Evolutionary conservation across 164 flowering plant genomes (phyloP), one percentile per base, ranked within the genome.

Genomic region (Euptelea pleiosperma): DNA sequence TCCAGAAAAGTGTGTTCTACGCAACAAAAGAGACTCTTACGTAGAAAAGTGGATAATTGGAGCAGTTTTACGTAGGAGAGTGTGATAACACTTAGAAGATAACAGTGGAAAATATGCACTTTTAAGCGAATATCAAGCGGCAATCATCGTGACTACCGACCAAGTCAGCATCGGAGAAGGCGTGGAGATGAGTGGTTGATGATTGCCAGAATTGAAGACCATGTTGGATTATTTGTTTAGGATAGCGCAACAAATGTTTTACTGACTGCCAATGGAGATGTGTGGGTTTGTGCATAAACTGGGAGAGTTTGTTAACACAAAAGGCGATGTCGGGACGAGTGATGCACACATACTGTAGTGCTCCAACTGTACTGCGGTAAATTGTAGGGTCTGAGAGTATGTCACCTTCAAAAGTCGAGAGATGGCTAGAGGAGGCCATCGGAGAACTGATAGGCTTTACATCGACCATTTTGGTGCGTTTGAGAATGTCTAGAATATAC

Each of bases 281-380:
- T 4, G 41, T 33, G 0, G 59, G 46, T 4, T n/a, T 11, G 25
- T 37, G 59, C 59, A 55, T 37, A n/a, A 37, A 55, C 14, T 55
- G 59, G 14, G 46, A 22, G 1, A 37, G 31, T 6, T 2, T n/a
- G 26, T 36, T 37, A 3, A 37, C 31, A 0, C 31, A 14, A 37
- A 21, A 37, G 0, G 46, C 0, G 0, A 40, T 9, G 18, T 55
- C 59, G 0, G 30, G 46, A 0, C 33, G 12, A 2, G 59, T 55
- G 21, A 55, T 25, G 21, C 46, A 37, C 3, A 55, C 8, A 16
- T 55, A 21, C 19, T 55, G 59, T 1, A 39, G 34, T 4, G 59
- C 46, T 8, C 59, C 59, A 2, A 37, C 31, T 3, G 22, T 12
- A 5, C 45, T 2, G 0, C 6, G 16, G n/a, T 55, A 40, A 8